Evolutionary conservation across 345 rosid species (phyloP).

Genomic region (Salix viminalis): DNA sequence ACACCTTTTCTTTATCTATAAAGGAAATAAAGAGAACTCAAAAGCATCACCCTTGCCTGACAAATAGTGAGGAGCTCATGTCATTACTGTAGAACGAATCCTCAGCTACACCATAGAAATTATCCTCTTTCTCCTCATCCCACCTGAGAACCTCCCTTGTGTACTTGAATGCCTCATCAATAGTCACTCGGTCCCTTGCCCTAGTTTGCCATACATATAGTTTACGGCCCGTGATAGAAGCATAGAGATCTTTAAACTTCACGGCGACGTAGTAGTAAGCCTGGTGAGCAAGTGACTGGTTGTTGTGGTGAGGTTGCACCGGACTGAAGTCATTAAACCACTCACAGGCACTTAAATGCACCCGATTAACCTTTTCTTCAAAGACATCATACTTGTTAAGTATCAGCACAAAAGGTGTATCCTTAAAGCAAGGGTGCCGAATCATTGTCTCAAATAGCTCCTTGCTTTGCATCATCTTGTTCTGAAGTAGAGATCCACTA

Average conservation of each 20-base stretch:
- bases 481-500: slow-evolving; percentile 51
- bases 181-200: slow-evolving; percentile 69
- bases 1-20: slow-evolving; percentile 4
- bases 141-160: slow-evolving; percentile 91
- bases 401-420: slow-evolving; percentile 70
- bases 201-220: slow-evolving; percentile 89
- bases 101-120: slow-evolving; percentile 63
- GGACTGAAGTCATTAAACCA: slow-evolving; percentile 93
- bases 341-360: slow-evolving; percentile 63
- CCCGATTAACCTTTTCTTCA: slow-evolving; percentile 70
- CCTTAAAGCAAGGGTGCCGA: slow-evolving; percentile 84
- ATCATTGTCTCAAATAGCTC: slow-evolving; percentile 77
- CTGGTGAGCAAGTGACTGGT: slow-evolving; percentile 76
- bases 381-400: slow-evolving; percentile 93
- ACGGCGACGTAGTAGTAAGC: slow-evolving; percentile 87
- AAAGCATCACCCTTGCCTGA: slow-evolving; percentile 40
- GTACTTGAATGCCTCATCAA: slow-evolving; percentile 85
- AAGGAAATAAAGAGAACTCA: not conserved
- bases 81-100: slow-evolving; percentile 94
- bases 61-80: slow-evolving; percentile 77
- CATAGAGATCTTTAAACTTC: slow-evolving; percentile 91
- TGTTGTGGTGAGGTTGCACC: slow-evolving; percentile 53
- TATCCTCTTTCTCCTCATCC: slow-evolving; percentile 91
- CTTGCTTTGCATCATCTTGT: slow-evolving; percentile 86
- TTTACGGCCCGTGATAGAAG: slow-evolving; percentile 65